Conservation (phyloP, 768 basidiomycete species). For the Mycena galopus region DNA sequence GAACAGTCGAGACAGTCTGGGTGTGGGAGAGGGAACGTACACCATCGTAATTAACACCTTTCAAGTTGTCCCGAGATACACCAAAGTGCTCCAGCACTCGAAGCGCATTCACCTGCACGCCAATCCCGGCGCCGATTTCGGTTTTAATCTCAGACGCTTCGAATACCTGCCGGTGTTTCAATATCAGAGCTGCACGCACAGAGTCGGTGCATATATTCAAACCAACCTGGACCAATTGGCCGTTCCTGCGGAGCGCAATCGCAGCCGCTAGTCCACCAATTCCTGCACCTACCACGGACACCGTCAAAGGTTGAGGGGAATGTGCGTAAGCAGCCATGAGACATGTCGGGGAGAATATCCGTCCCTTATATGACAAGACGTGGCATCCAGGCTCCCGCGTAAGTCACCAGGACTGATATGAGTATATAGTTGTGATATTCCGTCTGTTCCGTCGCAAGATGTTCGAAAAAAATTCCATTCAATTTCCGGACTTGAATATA, state of each 20-base stretch:
- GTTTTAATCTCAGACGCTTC: conserved; percentile 25
- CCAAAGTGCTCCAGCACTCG: conserved; percentile 25
- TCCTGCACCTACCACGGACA: conserved; percentile 28
- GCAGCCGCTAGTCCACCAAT: conserved; percentile 28
- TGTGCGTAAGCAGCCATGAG: background rate
- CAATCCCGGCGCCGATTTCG: conserved; percentile 28
- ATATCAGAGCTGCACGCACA: background rate
- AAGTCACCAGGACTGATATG: background rate
- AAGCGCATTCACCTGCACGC: conserved; percentile 20
- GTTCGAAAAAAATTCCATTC: background rate
- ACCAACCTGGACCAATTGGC: conserved; percentile 26
- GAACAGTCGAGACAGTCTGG: background rate
- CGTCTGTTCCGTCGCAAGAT: background rate
- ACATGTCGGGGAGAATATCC: background rate
- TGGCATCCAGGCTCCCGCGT: background rate
- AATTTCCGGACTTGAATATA: too few species aligned
- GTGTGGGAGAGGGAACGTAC: conserved; percentile 1
- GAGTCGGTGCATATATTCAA: background rate
- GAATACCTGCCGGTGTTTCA: conserved; percentile 22
- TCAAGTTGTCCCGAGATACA: background rate
- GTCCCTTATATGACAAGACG: background rate
- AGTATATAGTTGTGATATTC: too few species aligned
- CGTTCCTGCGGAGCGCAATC: conserved; percentile 19
- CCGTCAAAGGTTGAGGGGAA: conserved; percentile 13
- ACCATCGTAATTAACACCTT: conserved; percentile 16